phyloP scores from a whole-genome alignment of 345 rosid species.

The Alliaria petiolata region DNA sequence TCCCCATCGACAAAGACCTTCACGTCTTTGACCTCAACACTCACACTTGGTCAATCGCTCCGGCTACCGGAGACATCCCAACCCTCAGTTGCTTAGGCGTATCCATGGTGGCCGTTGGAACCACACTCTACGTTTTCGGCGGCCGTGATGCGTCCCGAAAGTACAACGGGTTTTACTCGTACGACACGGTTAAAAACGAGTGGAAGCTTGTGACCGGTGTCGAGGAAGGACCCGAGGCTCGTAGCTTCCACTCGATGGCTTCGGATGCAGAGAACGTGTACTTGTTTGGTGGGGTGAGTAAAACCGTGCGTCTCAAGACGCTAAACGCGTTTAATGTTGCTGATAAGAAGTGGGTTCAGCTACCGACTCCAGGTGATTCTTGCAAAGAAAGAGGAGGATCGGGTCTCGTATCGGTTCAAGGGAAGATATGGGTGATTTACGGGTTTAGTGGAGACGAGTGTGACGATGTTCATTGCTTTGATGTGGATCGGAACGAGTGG shows the following conservation, averaged over 20 bases:
- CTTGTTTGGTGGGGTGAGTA: conserved; percentile 15
- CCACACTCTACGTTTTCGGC: conserved; percentile 10
- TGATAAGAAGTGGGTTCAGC: conserved; percentile 4
- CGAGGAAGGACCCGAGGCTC: conserved; percentile 9
- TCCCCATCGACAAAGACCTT: conserved; percentile 18
- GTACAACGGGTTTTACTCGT: conserved; percentile 6
- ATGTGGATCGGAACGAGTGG: conserved; percentile 1
- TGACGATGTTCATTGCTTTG: conserved; percentile 5
- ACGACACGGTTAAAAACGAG: conserved; percentile 6
- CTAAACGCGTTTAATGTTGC: background rate
- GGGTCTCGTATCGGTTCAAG: background rate
- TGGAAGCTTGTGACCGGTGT: conserved; percentile 6
- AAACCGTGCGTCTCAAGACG: background rate
- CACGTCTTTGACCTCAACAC: conserved; percentile 19
- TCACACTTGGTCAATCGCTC: conserved; percentile 20
- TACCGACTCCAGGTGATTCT: conserved; percentile 12
- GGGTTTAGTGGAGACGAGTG: conserved; percentile 8
- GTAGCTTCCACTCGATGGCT: conserved; percentile 12
- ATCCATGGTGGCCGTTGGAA: conserved; percentile 9
- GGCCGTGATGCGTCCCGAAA: conserved; percentile 14
- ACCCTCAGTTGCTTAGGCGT: background rate
- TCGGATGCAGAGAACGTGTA: conserved; percentile 9
- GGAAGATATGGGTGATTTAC: conserved; percentile 18
- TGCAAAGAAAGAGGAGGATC: conserved; percentile 16
- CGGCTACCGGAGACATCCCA: conserved; percentile 3